Base-by-base conservation (phyloP, 2,329 filamentous ascomycete genomes). In the Hymenoscyphus occultus region DNA sequence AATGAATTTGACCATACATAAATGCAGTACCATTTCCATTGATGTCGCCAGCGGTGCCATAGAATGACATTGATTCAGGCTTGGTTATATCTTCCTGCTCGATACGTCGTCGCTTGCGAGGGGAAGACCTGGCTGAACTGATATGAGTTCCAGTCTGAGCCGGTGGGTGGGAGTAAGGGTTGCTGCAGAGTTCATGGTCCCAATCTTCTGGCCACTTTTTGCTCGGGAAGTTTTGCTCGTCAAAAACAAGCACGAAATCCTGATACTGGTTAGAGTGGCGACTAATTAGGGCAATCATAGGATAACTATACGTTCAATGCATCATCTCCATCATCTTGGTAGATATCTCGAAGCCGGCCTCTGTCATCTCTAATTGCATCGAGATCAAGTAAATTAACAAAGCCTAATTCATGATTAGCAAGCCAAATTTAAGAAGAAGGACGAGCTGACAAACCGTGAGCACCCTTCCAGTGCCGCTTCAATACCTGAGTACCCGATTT, bases 391-490 rank as follows among this genome's bases (percentile, higher is more conserved):
- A 59, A 32, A n/a, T 68, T 60, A 48, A 71, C 65, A 66, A 65
- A 72, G 61, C 64, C 69, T 73, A 51, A 32, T 10, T n/a, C 57
- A 60, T 48, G 19, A 58, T 71, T 28, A 68, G 66, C 42, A 57
- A 31, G 13, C 5, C 9, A 28, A 1, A 2, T 39, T 19, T 5
- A 42, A 42, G 61, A 60, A 19, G 51, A 45, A 59, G 35, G 5
- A 14, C 39, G 14, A 14, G 56, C 12, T 31, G 9, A 70, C 75
- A 69, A 71, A 79, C 77, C 76, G 66, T 82, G 84, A 28, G 78
- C 81, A 13, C 82, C 81, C 67, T 82, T 83, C 83, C 83, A 86
- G 65, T 78, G 68, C 14, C 68, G 77, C 2, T 77, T 78, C 19
- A 85, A 68, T 10, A 71, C 69, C 28, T 75, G 69, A 1, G 73